Conservation (phyloP, 164 flowering plant species). For the Piper longum region DNA sequence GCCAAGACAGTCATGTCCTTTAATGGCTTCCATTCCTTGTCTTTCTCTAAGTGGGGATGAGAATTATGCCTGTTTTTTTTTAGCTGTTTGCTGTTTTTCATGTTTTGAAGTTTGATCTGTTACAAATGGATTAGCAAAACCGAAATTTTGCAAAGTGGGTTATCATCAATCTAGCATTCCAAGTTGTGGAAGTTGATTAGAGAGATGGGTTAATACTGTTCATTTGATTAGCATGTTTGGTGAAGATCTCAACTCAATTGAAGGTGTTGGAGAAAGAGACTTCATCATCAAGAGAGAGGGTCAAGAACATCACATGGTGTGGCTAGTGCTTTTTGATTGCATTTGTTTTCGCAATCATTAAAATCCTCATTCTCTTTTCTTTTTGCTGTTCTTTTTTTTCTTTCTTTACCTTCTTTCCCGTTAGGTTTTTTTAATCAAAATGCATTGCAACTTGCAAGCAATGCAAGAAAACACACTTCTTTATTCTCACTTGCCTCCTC, state of each 20-base stretch:
- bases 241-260: conserved; percentile 11
- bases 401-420: neutral
- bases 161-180: conserved; percentile 5
- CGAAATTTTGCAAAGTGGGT: conserved; percentile 3
- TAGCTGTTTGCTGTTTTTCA: neutral
- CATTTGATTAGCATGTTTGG: conserved; percentile 1
- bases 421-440: too few relatives aligned
- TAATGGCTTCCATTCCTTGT: neutral
- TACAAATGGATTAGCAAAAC: neutral
- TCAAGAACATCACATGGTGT: conserved; percentile 17
- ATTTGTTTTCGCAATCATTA: conserved; percentile 15
- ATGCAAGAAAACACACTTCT: neutral
- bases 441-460: neutral
- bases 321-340: conserved; percentile 7
- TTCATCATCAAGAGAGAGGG: conserved; percentile 11
- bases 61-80: neutral
- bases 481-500: neutral
- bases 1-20: neutral
- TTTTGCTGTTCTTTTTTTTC: neutral
- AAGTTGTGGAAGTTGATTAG: neutral
- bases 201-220: neutral
- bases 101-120: neutral
- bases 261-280: conserved; percentile 12
- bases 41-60: neutral
- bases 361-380: neutral